Evolutionary conservation across 1,139 yeast species (phyloP).

Genomic region (Scheffersomyces quercinus): DNA sequence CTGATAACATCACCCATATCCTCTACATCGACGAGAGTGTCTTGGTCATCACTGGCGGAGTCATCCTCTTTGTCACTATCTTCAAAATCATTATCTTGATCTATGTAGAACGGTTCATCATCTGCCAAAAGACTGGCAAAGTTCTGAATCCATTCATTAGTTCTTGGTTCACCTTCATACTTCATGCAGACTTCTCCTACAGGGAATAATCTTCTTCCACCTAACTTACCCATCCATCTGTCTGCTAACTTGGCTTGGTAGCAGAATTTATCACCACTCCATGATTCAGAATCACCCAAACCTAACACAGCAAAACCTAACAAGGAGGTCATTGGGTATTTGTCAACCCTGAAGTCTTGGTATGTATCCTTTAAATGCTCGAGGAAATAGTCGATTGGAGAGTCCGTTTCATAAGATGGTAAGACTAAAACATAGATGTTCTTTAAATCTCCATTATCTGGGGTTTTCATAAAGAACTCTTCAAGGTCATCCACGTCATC

Average conservation of each 20-base stretch:
- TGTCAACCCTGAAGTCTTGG: constrained; percentile 83
- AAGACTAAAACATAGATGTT: constrained; percentile 72
- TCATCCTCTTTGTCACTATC: constrained; percentile 46
- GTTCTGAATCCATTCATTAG: constrained; percentile 67
- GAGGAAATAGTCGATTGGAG: constrained; percentile 85
- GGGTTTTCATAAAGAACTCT: constrained; percentile 72
- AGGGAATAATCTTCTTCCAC: constrained; percentile 83
- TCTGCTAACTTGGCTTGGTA: constrained; percentile 82
- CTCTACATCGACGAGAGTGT: constrained; percentile 71
- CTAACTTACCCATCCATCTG: constrained; percentile 74
- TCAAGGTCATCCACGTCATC: constrained; percentile 87
- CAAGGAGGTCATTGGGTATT: constrained; percentile 65
- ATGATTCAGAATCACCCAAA: constrained; percentile 82
- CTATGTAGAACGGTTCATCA: constrained; percentile 61
- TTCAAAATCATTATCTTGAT: constrained; percentile 34
- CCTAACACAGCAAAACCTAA: constrained; percentile 87
- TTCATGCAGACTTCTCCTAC: constrained; percentile 85
- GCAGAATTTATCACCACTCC: constrained; percentile 78
- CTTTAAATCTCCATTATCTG: constrained; percentile 37
- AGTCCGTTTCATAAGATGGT: constrained; percentile 91
- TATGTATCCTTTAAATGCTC: constrained; percentile 79
- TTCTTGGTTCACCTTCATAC: constrained; percentile 59
- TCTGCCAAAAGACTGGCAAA: constrained; percentile 63
- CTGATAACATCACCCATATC: constrained; percentile 73
- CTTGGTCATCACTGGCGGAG: constrained; percentile 47